A percentile compares a stretch with the other conserved stretches of the same genome.
phyloP scores from a whole-genome alignment of 2,329 filamentous ascomycete species.

The Lasiodiplodia theobromae region DNA sequence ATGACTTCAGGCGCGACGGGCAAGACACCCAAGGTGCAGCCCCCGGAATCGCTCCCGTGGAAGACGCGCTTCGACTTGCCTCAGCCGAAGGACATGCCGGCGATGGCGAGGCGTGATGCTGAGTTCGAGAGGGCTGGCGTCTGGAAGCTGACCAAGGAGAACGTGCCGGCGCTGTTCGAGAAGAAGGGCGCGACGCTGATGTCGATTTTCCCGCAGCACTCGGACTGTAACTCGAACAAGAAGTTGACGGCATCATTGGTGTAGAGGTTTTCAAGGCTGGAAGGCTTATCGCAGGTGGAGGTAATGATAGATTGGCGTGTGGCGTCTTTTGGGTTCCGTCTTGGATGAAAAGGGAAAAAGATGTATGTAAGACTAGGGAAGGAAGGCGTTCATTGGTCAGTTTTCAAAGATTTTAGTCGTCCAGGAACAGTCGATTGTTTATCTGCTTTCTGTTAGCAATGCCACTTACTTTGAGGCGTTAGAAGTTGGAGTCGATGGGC shows the following conservation, averaged over 20 bases:
- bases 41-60: constrained; percentile 6
- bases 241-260: neutral
- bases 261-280: neutral
- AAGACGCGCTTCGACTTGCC: constrained; percentile 1
- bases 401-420: neutral
- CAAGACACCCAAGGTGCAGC: neutral
- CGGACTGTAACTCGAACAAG: neutral
- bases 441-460: constrained; percentile 20
- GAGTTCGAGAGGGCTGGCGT: neutral
- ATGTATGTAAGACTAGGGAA: neutral
- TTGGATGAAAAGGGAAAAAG: neutral
- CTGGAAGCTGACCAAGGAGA: neutral
- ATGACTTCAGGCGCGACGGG: neutral
- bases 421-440: neutral
- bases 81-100: neutral
- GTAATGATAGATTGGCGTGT: neutral
- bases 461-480: neutral
- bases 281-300: neutral
- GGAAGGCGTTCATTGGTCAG: neutral
- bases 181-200: neutral
- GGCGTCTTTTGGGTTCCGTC: neutral
- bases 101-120: neutral
- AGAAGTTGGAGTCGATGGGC: neutral
- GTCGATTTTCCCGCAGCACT: constrained; percentile 2
- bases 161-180: neutral